phyloP scores from a whole-genome alignment of 2,329 filamentous ascomycete species.

The Gaeumannomyces sp. region DNA sequence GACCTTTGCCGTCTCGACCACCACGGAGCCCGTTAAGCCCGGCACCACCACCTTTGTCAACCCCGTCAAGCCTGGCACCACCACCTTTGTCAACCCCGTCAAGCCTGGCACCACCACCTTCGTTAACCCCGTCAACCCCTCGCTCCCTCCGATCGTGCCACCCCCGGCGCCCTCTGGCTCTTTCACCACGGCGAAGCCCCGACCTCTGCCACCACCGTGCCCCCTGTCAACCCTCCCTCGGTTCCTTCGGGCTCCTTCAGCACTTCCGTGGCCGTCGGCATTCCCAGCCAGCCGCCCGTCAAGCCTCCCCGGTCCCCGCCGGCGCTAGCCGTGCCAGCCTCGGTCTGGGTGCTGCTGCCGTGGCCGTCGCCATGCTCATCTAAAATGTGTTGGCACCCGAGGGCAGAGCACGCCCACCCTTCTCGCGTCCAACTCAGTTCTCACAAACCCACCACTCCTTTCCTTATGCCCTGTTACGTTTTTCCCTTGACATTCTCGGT shows the following conservation, averaged over 20 bases:
- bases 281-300: background rate
- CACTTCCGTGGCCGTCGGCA: background rate
- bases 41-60: background rate
- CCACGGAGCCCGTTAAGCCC: background rate
- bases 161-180: background rate
- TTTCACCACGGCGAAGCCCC: background rate
- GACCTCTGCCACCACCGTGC: background rate
- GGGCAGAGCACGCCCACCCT: too few relatives aligned
- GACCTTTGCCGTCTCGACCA: conserved; percentile 8
- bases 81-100: background rate
- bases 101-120: background rate
- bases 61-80: background rate
- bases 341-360: conserved; percentile 4
- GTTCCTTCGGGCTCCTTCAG: background rate
- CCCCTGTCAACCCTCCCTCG: background rate
- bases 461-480: background rate
- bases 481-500: background rate
- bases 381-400: background rate
- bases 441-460: background rate
- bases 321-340: conserved; percentile 1
- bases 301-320: background rate
- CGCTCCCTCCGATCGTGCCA: background rate
- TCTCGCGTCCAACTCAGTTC: too few relatives aligned
- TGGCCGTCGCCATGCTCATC: conserved; percentile 1
- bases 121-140: background rate